Evolutionary conservation across 108 stramenopile genomes (phyloP).

Genomic region (Pseudonitzschia multistriata): DNA sequence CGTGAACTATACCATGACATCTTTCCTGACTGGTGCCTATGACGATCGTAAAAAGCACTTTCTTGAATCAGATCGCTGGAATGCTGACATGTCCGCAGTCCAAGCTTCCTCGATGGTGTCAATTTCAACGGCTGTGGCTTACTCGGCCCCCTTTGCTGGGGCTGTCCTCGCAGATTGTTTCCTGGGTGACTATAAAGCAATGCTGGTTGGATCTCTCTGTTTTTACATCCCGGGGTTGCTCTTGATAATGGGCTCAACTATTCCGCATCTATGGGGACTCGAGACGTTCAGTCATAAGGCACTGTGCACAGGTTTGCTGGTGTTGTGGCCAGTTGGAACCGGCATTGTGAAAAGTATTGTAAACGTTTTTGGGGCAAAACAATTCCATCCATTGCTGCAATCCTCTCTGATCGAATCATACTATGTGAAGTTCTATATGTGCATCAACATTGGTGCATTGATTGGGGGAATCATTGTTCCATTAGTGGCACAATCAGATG

Average conservation of each 20-base stretch:
- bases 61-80: conserved; percentile 43
- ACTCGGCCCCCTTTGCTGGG: conserved; percentile 80
- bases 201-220: conserved; percentile 52
- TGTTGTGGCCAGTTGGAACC: conserved; percentile 82
- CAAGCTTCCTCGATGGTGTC: conserved; percentile 70
- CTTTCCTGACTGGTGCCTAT: conserved; percentile 81
- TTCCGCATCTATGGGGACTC: conserved; percentile 63
- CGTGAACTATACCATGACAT: conserved; percentile 79
- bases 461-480: conserved; percentile 78
- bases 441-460: conserved; percentile 86
- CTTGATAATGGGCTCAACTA: conserved; percentile 65
- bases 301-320: conserved; percentile 54
- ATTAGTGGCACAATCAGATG: conserved; percentile 64
- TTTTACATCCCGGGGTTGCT: conserved; percentile 79
- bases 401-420: conserved; percentile 72
- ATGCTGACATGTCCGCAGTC: conserved; percentile 63
- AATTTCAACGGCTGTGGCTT: conserved; percentile 78
- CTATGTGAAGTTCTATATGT: conserved; percentile 89
- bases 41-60: conserved; percentile 28
- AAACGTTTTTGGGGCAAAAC: conserved; percentile 88
- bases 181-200: conserved; percentile 75
- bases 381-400: conserved; percentile 85
- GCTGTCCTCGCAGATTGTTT: conserved; percentile 73
- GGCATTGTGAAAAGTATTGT: conserved; percentile 83
- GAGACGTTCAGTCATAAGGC: conserved; percentile 51